Percentiles rank a stretch among this genome's conserved stretches.
phyloP scores from a whole-genome alignment of 257 asterid genomes.

The Catharanthus roseus region DNA sequence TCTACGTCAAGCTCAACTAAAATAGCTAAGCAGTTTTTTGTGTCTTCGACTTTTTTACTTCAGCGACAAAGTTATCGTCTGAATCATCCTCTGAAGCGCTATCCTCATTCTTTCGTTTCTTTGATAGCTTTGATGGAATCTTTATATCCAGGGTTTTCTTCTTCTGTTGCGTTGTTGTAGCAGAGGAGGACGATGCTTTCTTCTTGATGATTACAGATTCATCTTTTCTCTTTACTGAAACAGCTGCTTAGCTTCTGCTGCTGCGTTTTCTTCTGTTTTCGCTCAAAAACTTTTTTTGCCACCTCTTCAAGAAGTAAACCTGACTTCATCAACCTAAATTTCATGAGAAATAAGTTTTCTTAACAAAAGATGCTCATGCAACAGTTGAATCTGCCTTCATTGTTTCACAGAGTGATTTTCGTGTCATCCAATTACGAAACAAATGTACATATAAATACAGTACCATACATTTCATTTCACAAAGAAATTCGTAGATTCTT shows the following conservation, averaged over 20 bases:
- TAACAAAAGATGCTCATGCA: too few relatives aligned
- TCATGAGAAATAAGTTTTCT: background rate
- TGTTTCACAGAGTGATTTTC: background rate
- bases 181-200: constrained; percentile 30
- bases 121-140: constrained; percentile 34
- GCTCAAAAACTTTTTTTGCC: constrained; percentile 67
- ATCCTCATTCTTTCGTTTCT: constrained; percentile 48
- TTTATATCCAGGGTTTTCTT: constrained; percentile 44
- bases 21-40: constrained; percentile 28
- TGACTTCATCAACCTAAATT: constrained; percentile 90
- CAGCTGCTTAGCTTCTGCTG: constrained; percentile 52
- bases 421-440: background rate
- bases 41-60: constrained; percentile 32
- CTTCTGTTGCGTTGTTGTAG: constrained; percentile 26
- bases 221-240: constrained; percentile 43
- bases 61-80: constrained; percentile 48
- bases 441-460: too few relatives aligned
- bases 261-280: constrained; percentile 51
- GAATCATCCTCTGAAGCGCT: constrained; percentile 39
- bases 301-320: constrained; percentile 76
- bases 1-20: too few relatives aligned
- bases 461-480: too few relatives aligned
- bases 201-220: constrained; percentile 30
- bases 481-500: too few relatives aligned
- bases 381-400: background rate